Conservation (phyloP, 1,284 basidiomycete species). For the Cryptococcus amylolentus region DNA sequence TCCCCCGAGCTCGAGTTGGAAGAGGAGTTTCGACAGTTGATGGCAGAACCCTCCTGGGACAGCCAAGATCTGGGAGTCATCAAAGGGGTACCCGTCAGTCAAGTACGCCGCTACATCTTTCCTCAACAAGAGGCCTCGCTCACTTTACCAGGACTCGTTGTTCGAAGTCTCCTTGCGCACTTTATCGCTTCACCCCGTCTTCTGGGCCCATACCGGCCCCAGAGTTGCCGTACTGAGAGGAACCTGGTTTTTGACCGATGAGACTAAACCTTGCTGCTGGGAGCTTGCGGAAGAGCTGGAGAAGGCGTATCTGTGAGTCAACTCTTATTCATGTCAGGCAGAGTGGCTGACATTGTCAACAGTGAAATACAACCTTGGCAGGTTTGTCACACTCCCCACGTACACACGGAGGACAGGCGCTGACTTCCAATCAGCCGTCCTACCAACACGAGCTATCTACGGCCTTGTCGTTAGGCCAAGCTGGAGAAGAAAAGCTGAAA, state of each 20-base stretch:
- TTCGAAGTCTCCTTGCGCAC: constrained; percentile 47
- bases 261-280: constrained; percentile 51
- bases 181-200: constrained; percentile 53
- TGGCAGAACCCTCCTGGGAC: constrained; percentile 29
- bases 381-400: constrained; percentile 8
- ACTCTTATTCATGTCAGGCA: background rate
- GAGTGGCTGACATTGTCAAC: background rate
- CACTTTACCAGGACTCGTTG: constrained; percentile 43
- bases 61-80: constrained; percentile 40
- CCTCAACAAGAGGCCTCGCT: background rate
- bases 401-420: background rate
- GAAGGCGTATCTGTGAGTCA: constrained; percentile 48
- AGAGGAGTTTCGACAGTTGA: constrained; percentile 30
- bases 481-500: constrained; percentile 56
- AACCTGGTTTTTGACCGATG: constrained; percentile 54
- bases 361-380: constrained; percentile 50
- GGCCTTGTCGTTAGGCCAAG: constrained; percentile 51
- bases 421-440: constrained; percentile 40
- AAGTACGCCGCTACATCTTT: constrained; percentile 31
- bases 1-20: constrained; percentile 22
- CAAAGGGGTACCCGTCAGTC: constrained; percentile 46
- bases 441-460: constrained; percentile 55
- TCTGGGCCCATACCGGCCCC: constrained; percentile 54
- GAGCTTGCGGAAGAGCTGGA: constrained; percentile 55
- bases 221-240: constrained; percentile 53